A percentile compares a stretch with the other conserved stretches of the same genome.
Conservation (phyloP, 2,329 filamentous ascomycete species). For the Amesomyces nigricolor region DNA sequence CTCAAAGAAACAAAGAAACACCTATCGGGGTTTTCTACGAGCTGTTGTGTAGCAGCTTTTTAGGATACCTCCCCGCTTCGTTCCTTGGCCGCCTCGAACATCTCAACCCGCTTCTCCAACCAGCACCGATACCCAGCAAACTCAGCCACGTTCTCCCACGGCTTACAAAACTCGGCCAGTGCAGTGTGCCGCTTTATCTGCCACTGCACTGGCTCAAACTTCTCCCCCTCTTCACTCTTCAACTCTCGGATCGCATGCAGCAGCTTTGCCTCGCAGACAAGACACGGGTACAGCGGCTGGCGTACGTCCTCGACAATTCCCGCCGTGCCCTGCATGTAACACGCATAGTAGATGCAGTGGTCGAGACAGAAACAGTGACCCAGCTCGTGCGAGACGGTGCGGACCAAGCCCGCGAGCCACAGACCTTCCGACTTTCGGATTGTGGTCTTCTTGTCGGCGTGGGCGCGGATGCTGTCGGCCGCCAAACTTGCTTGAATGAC, state of each 20-base stretch:
- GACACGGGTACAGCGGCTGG: constrained; percentile 60
- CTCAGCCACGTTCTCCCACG: constrained; percentile 37
- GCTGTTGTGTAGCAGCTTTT: too few relatives aligned
- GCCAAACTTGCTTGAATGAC: neutral
- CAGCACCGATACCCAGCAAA: constrained; percentile 44
- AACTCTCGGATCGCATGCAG: constrained; percentile 29
- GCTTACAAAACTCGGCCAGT: constrained; percentile 38
- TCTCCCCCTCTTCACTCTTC: constrained; percentile 15
- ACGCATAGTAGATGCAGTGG: constrained; percentile 62
- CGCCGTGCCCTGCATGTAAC: constrained; percentile 57
- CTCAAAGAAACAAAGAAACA: neutral
- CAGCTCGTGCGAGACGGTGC: constrained; percentile 59
- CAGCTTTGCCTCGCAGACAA: constrained; percentile 53
- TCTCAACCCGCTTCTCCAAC: constrained; percentile 30
- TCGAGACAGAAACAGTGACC: constrained; percentile 62
- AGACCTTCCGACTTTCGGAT: constrained; percentile 29
- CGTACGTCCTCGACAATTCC: constrained; percentile 52
- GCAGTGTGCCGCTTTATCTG: constrained; percentile 35
- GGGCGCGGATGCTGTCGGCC: neutral
- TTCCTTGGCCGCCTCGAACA: neutral
- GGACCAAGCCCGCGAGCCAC: constrained; percentile 54
- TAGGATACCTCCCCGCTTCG: too few relatives aligned
- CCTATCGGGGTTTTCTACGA: too few relatives aligned
- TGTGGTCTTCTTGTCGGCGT: constrained; percentile 18
- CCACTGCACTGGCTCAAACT: constrained; percentile 21